These are phyloP conservation scores for Ustilago nuda DNA, from an alignment of 1,284 basidiomycete species.

Conservation along the genomic window DNA sequence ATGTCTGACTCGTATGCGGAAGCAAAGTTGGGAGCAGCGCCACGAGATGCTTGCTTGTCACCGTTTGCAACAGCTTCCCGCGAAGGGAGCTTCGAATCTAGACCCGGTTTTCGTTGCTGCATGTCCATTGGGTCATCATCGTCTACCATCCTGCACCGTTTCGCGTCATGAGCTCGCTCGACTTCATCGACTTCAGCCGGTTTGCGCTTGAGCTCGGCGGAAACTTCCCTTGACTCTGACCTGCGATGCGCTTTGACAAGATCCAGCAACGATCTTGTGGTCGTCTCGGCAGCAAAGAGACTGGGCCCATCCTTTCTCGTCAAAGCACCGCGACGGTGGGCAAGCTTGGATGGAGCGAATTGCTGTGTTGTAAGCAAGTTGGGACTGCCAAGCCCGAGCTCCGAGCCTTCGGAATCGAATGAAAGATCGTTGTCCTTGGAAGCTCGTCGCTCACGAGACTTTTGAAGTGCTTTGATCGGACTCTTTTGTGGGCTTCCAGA, in stretches of 20 bases:
- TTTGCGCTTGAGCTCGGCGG: constrained; percentile 27
- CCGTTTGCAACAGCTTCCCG: neutral
- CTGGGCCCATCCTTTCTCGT: neutral
- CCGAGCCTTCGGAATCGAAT: neutral
- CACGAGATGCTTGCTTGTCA: neutral
- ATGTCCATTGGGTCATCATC: neutral
- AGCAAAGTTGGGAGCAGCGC: neutral
- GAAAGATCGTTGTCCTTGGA: constrained; percentile 11
- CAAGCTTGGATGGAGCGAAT: constrained; percentile 41
- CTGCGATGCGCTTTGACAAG: constrained; percentile 11
- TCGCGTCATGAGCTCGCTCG: neutral
- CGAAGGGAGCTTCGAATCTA: neutral
- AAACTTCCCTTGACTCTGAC: neutral
- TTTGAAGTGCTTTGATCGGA: constrained; percentile 33
- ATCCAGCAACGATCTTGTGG: constrained; percentile 35
- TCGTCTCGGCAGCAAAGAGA: constrained; percentile 32
- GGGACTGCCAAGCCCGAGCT: constrained; percentile 6
- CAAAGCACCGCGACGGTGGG: constrained; percentile 11
- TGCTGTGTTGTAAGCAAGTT: constrained; percentile 23
- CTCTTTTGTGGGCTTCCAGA: constrained; percentile 25
- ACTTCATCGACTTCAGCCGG: constrained; percentile 4
- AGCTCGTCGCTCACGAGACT: constrained; percentile 23
- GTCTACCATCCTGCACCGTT: constrained; percentile 6
- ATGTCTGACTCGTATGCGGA: constrained; percentile 5
- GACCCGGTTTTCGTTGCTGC: neutral